Percentiles rank a stretch among this genome's conserved stretches.
These are phyloP conservation scores for Gracilaria gracilis DNA, from an alignment of 23 red algal genomes.

Conservation along the genomic window DNA sequence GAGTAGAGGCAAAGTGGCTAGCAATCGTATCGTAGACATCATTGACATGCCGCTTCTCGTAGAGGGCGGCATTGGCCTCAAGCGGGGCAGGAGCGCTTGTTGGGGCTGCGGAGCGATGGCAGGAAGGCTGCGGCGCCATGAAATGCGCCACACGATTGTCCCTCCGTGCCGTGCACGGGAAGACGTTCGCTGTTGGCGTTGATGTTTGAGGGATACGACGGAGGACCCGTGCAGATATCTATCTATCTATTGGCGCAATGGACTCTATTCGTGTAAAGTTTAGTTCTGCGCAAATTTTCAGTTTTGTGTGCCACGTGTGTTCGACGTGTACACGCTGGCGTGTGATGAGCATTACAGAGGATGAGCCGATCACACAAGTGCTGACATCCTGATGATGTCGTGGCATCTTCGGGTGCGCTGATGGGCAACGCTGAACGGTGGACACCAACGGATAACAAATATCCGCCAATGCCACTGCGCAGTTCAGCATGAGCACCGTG, in stretches of 20 bases:
- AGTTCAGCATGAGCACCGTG: constrained; percentile 18
- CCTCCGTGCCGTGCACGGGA: too few species aligned
- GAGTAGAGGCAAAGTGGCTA: constrained; percentile 87
- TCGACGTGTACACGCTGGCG: neutral
- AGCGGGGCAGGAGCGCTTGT: neutral
- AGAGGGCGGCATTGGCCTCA: constrained; percentile 13
- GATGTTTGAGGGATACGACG: too few species aligned
- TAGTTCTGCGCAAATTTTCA: too few species aligned
- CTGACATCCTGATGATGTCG: constrained; percentile 2
- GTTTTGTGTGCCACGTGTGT: too few species aligned
- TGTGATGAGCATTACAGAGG: constrained; percentile 24
- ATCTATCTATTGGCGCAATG: too few species aligned
- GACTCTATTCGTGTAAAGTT: too few species aligned
- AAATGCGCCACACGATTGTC: too few species aligned
- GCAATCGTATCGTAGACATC: constrained; percentile 93
- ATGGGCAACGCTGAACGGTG: neutral
- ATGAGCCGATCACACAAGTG: neutral
- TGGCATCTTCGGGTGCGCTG: neutral
- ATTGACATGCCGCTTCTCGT: constrained; percentile 76
- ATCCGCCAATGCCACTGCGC: neutral
- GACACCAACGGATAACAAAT: neutral
- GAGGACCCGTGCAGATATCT: too few species aligned
- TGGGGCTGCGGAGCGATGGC: neutral
- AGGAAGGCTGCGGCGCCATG: neutral
- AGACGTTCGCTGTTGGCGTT: too few species aligned